phyloP scores from a whole-genome alignment of 116 monocot species.

The Dioscorea cayenensis region DNA sequence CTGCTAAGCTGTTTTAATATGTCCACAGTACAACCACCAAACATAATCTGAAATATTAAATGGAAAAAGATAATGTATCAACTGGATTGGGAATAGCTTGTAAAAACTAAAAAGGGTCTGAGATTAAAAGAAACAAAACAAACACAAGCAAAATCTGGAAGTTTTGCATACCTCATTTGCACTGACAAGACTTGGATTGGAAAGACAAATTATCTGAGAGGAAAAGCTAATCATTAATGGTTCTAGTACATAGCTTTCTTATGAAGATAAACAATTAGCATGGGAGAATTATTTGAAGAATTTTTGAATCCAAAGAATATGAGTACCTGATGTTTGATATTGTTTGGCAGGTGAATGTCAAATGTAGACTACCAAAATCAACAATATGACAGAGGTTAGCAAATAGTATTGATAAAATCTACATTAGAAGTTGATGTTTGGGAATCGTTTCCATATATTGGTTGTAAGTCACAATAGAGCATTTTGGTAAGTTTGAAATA shows the following conservation, averaged over 20 bases:
- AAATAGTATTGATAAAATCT: neutral
- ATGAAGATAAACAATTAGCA: too few relatives aligned
- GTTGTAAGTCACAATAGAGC: too few relatives aligned
- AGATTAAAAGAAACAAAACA: too few relatives aligned
- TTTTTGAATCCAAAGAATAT: neutral
- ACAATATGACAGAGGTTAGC: too few relatives aligned
- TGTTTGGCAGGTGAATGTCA: constrained; percentile 42
- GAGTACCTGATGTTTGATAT: constrained; percentile 60
- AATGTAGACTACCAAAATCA: too few relatives aligned
- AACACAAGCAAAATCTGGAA: neutral
- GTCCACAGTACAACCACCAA: constrained; percentile 81
- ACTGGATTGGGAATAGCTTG: neutral
- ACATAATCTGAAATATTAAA: constrained; percentile 43
- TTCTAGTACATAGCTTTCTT: too few relatives aligned
- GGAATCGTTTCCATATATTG: too few relatives aligned
- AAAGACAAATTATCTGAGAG: constrained; percentile 72
- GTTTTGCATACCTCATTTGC: constrained; percentile 69
- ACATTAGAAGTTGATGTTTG: too few relatives aligned
- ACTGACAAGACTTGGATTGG: constrained; percentile 73
- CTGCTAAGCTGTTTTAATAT: constrained; percentile 88
- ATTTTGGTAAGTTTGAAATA: too few relatives aligned
- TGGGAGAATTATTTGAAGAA: neutral
- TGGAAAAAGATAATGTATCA: neutral
- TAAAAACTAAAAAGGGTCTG: neutral
- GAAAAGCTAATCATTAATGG: neutral